Conservation (phyloP, 192 early-diverging fungal species). For the Gryganskiella cystojenkinii region DNA sequence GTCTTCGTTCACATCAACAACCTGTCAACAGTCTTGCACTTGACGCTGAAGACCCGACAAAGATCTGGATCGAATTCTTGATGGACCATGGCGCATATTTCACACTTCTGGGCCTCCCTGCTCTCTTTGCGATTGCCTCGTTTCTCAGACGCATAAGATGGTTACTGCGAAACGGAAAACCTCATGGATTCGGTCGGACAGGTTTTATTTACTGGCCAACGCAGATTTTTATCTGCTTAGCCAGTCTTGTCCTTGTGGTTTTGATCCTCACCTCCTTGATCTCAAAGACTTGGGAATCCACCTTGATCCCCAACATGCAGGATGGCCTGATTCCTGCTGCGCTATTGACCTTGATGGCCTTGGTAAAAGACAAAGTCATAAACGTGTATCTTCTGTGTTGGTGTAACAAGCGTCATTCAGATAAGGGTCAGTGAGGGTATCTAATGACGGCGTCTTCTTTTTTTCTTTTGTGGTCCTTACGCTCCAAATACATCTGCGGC, state of each 20-base stretch:
- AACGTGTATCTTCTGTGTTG: too few relatives aligned
- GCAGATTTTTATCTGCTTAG: conserved; percentile 18
- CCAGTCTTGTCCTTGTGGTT: conserved; percentile 8
- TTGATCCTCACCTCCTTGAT: neutral
- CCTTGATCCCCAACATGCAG: too few relatives aligned
- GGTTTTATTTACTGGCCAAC: conserved; percentile 36
- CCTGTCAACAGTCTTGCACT: neutral
- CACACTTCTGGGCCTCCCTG: conserved; percentile 25
- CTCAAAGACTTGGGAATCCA: neutral
- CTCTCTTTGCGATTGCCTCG: conserved; percentile 1
- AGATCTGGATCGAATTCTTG: conserved; percentile 12
- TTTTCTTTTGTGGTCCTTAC: too few relatives aligned
- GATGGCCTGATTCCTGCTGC: neutral
- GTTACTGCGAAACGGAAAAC: neutral
- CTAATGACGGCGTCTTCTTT: too few relatives aligned
- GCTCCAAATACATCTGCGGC: too few relatives aligned
- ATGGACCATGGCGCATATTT: conserved; percentile 30
- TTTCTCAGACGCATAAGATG: conserved; percentile 15
- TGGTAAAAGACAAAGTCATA: too few relatives aligned
- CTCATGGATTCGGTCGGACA: conserved; percentile 32
- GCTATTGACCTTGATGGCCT: neutral
- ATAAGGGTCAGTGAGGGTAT: too few relatives aligned
- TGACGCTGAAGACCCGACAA: conserved; percentile 10
- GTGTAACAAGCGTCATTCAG: too few relatives aligned
- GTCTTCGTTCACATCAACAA: neutral